Evolutionary conservation across 2,329 filamentous ascomycete genomes (phyloP), one percentile per base, ranked within the genome.

Genomic region (Apiospora hydei): DNA sequence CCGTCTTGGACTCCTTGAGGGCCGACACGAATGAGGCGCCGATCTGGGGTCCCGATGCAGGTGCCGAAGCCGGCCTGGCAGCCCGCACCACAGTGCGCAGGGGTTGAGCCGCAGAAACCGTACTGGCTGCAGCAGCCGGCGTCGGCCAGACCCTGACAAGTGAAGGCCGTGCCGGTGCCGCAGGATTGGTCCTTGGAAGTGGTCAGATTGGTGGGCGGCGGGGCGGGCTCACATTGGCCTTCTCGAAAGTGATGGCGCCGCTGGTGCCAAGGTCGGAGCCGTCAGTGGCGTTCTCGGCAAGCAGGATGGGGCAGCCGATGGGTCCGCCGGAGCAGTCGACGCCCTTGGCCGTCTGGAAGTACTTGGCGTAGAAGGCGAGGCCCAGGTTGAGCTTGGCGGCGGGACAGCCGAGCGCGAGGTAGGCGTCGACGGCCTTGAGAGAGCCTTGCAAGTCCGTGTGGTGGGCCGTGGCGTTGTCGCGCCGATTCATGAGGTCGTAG

Each of bases 291-390:
- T 91, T 86, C 82, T 93, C 91, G 61, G 91, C 85, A 7, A 84
- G 72, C 4, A 83, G 84, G 1, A 89, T 89, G 53, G 85, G 84
- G 77, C 90, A 92, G 3, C 86, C 87, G 16, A 91, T 77, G 1
- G 87, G 84, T 21, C 82, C 73, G 0, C 79, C 75, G 69, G 76
- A 72, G 75, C 83, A 82, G 38, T 84, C 81, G 43, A 82, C 84
- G 2, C 83, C 78, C 13, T 81, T 80, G 51, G 81, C 76, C n/a
- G 87, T 88, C 78, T 85, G 82, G 81, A 90, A 91, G 85, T 85
- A 92, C 80, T 92, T 92, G 46, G 88, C 86, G 79, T 92, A 92
- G 78, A 90, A 92, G n/a, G 89, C 90, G 71, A 93, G 85, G 1
- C 91, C 90, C 5, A 92, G 83, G 75, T 92, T 91, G 69, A 90